phyloP scores from a whole-genome alignment of 2,329 filamentous ascomycete genomes.

The Colletotrichum abscissum region DNA sequence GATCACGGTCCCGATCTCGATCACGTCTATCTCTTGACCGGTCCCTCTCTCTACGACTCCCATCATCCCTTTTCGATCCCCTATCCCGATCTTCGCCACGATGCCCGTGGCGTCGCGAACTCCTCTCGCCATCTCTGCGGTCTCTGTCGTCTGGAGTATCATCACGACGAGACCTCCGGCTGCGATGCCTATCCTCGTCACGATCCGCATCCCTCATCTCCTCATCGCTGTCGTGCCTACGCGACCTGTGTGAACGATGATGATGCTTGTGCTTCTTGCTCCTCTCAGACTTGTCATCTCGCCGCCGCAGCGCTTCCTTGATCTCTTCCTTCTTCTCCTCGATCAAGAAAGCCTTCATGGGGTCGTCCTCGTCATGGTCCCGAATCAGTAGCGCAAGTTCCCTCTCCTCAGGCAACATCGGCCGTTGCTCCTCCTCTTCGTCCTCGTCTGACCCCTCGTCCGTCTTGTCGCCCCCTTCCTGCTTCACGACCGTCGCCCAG shows the following conservation, averaged over 20 bases:
- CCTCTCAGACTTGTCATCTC: conserved; percentile 61
- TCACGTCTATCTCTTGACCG: conserved; percentile 37
- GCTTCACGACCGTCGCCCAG: conserved; percentile 68
- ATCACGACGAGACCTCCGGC: conserved; percentile 50
- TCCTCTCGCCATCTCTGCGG: conserved; percentile 39
- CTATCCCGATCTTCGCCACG: conserved; percentile 43
- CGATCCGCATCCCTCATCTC: conserved; percentile 43
- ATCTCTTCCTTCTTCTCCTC: conserved; percentile 93
- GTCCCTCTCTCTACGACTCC: conserved; percentile 41
- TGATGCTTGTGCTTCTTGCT: conserved; percentile 60
- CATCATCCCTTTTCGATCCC: conserved; percentile 42
- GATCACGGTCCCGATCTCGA: conserved; percentile 40
- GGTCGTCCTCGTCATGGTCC: conserved; percentile 93
- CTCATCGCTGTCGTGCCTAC: conserved; percentile 42
- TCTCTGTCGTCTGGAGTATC: conserved; percentile 45
- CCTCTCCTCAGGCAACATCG: conserved; percentile 81
- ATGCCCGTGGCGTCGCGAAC: conserved; percentile 40
- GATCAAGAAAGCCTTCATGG: conserved; percentile 93
- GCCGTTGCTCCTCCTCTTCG: conserved; percentile 59
- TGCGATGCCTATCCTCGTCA: conserved; percentile 42
- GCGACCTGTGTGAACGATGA: conserved; percentile 58
- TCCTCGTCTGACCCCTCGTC: conserved; percentile 58
- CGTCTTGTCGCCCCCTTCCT: conserved; percentile 60
- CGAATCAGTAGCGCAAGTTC: conserved; percentile 81
- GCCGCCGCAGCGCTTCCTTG: conserved; percentile 71